Evolutionary conservation across 306 rosid genomes (phyloP).

Genomic region (Gastrolobium bilobum): DNA sequence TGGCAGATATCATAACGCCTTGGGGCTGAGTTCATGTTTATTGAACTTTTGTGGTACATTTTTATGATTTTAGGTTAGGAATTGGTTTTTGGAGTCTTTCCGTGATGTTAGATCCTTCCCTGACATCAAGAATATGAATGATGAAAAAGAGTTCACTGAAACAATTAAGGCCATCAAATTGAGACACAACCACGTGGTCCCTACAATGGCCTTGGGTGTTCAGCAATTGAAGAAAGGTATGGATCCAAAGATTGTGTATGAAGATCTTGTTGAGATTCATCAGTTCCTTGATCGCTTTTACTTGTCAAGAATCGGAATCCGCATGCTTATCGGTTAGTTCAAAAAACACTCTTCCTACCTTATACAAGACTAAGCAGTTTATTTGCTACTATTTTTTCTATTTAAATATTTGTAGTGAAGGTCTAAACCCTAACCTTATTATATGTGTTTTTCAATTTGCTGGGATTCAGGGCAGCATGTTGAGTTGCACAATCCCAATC

Average conservation of each 20-base stretch:
- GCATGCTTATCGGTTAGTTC: constrained; percentile 91
- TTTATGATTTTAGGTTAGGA: constrained; percentile 73
- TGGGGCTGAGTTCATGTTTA: background rate
- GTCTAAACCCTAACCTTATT: constrained; percentile 33
- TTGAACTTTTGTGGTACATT: constrained; percentile 35
- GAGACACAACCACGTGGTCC: constrained; percentile 98
- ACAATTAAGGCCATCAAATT: constrained; percentile 96
- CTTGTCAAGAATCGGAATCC: constrained; percentile 98
- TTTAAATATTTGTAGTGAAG: constrained; percentile 11
- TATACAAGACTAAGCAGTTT: constrained; percentile 20
- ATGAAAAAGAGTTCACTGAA: constrained; percentile 80
- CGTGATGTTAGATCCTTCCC: constrained; percentile 90
- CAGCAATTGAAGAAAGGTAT: constrained; percentile 88
- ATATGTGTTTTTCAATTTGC: constrained; percentile 36
- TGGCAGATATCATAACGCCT: constrained; percentile 24
- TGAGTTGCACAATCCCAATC: constrained; percentile 95
- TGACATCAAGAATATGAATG: constrained; percentile 71
- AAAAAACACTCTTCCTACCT: constrained; percentile 16
- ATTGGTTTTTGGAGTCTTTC: constrained; percentile 95
- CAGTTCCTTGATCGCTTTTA: constrained; percentile 95
- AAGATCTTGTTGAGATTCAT: constrained; percentile 84
- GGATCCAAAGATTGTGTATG: constrained; percentile 58
- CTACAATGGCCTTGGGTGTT: constrained; percentile 96
- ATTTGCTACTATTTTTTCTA: constrained; percentile 1
- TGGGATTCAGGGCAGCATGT: constrained; percentile 91